phyloP scores from a whole-genome alignment of 2,329 filamentous ascomycete species.

The Nigrospora oryzae region DNA sequence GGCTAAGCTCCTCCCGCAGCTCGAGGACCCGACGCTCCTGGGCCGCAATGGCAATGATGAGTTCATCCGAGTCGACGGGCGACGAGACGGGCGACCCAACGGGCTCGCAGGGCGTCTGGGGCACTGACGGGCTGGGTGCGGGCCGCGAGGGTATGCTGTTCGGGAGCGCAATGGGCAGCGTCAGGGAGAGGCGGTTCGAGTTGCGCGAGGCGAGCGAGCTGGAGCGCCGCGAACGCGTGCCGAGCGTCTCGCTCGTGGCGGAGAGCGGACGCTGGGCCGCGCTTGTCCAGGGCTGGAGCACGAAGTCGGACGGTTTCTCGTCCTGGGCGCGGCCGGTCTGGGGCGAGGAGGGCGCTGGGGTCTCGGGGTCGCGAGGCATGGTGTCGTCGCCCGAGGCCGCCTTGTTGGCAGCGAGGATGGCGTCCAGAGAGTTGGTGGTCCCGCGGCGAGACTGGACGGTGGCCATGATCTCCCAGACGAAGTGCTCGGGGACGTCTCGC shows the following conservation, averaged over 20 bases:
- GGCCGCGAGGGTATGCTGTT: conserved; percentile 43
- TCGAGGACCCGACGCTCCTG: conserved; percentile 90
- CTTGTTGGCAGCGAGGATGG: conserved; percentile 13
- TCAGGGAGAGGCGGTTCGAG: conserved; percentile 51
- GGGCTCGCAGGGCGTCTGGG: conserved; percentile 41
- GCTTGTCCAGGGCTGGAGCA: conserved; percentile 14
- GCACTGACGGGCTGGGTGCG: conserved; percentile 36
- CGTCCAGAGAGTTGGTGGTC: conserved; percentile 15
- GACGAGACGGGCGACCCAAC: conserved; percentile 25
- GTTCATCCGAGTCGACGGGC: conserved; percentile 51
- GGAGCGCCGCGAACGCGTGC: conserved; percentile 40
- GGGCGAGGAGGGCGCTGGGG: conserved; percentile 7
- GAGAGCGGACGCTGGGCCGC: conserved; percentile 28
- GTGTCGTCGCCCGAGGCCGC: conserved; percentile 3
- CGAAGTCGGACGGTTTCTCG: conserved; percentile 8
- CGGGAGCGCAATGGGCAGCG: conserved; percentile 50
- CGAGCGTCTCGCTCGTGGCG: conserved; percentile 27
- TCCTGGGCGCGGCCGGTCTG: conserved; percentile 7
- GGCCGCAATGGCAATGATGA: conserved; percentile 83
- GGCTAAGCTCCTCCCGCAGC: conserved; percentile 78
- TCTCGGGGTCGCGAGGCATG: conserved; percentile 7
- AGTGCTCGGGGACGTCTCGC: conserved; percentile 9
- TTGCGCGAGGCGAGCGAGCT: conserved; percentile 44
- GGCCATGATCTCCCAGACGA: conserved; percentile 16
- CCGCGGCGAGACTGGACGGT: conserved; percentile 16